Evolutionary conservation across 225 moss, liverwort and hornwort species (phyloP), one percentile per base, ranked within the genome.

Genomic region (Climacium dendroides): DNA sequence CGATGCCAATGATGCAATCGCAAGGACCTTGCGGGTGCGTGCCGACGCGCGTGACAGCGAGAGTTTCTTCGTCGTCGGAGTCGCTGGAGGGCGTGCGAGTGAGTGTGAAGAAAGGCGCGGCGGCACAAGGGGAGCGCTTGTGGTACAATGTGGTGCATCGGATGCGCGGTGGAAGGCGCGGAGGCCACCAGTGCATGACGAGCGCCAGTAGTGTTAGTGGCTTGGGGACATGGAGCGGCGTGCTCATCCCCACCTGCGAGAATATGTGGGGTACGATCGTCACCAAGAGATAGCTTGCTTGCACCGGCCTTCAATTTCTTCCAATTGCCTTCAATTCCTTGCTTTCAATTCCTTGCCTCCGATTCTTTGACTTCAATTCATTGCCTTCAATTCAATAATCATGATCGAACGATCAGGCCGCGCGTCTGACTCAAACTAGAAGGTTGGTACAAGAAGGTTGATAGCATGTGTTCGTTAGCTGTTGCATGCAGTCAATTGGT

Each of bases 161-260:
- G 3, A 79, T 90, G 82, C 84, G 83, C 41, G 55, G 67, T 1
- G 86, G 88, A 15, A 62, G 76, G 29, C 80, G 64, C 9, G 65
- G 60, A 13, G 83, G 67, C 5, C 73, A 78, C 54, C 81, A 77
- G 23, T 18, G 50, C n/a, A 81, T 65, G 81, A 30, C 64, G 63
- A 20, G 34, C 35, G 15, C 80, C 43, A 32, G 43, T 32, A 60
- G 37, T 23, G 79, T 62, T 32, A 52, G 64, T 34, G 96, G 97
- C 19, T 85, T 98, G 79, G 96, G 98, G 29, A 98, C 95, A 19
- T 89, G 92, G 80, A 90, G 85, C 35, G 98, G 98, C 66, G 98
- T 98, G 54, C 94, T 98, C 85, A 96, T 98, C 82, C 98, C 98
- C 41, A 96, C 96, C 11, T 96, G 95, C 84, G 98, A 98, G 88